phyloP scores from a whole-genome alignment of 768 basidiomycete species.

The Mrakia hoshinonis region DNA sequence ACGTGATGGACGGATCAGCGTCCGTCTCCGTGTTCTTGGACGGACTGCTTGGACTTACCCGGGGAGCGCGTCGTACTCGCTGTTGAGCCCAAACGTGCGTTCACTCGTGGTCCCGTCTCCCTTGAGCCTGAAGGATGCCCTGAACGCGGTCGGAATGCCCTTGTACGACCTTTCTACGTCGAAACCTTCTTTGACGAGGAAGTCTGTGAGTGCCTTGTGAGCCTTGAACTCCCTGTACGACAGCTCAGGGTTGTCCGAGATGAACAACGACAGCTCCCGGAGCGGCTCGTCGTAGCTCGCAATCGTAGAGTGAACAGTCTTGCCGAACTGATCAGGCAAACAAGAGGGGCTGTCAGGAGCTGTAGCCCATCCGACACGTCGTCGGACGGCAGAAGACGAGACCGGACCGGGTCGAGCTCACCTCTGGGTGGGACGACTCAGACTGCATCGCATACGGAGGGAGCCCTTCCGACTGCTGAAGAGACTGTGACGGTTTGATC shows the following conservation, averaged over 20 bases:
- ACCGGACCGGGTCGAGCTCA: too few species aligned
- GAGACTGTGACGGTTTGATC: background rate
- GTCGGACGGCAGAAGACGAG: background rate
- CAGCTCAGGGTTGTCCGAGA: slow-evolving; percentile 25
- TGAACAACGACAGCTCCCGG: slow-evolving; percentile 2
- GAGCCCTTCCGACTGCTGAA: background rate
- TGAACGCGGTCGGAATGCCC: slow-evolving; percentile 31
- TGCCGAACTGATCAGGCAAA: background rate
- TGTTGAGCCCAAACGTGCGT: slow-evolving; percentile 31
- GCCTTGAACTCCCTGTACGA: slow-evolving; percentile 14
- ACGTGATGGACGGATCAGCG: background rate
- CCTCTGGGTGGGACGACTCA: background rate
- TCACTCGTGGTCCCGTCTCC: slow-evolving; percentile 20
- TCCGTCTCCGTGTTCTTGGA: background rate
- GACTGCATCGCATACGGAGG: background rate
- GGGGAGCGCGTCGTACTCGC: slow-evolving; percentile 34
- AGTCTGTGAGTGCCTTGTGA: slow-evolving; percentile 9
- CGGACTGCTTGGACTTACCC: background rate
- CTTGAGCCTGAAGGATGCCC: slow-evolving; percentile 30
- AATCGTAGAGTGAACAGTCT: slow-evolving; percentile 8
- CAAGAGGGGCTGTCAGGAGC: background rate
- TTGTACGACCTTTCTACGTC: slow-evolving; percentile 1
- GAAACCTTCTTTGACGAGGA: slow-evolving; percentile 11
- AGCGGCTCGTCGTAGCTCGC: background rate
- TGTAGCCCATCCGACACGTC: too few species aligned